Base-by-base conservation (phyloP, 768 basidiomycete genomes). In the Naganishia vaughanmartiniae region DNA sequence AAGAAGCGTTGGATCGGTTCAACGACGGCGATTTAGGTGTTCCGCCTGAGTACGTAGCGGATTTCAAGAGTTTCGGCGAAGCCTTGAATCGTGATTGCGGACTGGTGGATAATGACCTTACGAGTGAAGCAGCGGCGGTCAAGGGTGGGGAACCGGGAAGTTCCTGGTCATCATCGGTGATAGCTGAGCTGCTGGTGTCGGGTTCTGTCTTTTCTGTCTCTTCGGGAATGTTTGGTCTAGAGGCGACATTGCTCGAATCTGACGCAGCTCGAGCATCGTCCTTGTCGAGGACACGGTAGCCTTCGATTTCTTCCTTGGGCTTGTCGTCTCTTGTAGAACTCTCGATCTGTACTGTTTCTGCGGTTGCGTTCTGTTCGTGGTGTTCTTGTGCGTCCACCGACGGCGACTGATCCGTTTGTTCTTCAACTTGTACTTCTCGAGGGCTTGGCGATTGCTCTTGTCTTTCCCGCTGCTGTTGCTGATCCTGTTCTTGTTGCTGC, bases 1-100 rank as follows among this genome's bases (percentile, higher is more conserved):
- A 26, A 12, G 60, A 63, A 63, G 60, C 36, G 28, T 63, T 39
- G 24, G 60, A 42, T n/a, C 60, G 60, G 28, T 42, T 45, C 24
- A 63, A 46, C 28, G 60, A 3, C 7, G 60, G 60, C 26, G 60
- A 63, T 28, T 45, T 63, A 2, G 42, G n/a, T 19, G 26, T 21
- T 14, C 39, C 60, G 24, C 60, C 39, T 14, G 60, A 63, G 24
- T 63, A 63, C 19, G 60, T 63, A 4, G 60, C 60, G 19, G 26
- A 63, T 42, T 63, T 63, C 42, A 24, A 63, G 1, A 63, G n/a
- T 24, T 45, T 63, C 10, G 60, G 60, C 4, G 60, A 63, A 6
- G 60, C 2, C 42, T 63, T 63, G 39, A 45, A 34, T 6, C 15
- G 31, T 15, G 60, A 63, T 28, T 63, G 21, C 7, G 60, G 42